Evolutionary conservation across 306 rosid species (phyloP).

Genomic region (Arachis hypogaea): DNA sequence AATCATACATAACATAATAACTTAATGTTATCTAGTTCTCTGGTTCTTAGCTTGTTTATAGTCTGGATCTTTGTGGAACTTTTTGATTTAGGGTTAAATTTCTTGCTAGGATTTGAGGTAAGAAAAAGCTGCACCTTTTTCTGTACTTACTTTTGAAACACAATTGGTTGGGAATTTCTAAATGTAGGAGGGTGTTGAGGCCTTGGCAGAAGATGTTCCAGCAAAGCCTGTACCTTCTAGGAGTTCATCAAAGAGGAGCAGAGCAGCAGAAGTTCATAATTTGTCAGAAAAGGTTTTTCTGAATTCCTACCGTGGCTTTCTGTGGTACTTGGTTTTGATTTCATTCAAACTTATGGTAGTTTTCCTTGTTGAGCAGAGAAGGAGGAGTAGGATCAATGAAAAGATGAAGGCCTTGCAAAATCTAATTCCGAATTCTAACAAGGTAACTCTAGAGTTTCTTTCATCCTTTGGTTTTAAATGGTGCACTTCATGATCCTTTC

Average conservation of each 20-base stretch:
- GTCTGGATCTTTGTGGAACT: constrained; percentile 19
- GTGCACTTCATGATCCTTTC: constrained; percentile 17
- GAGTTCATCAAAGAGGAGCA: constrained; percentile 83
- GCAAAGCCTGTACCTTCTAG: constrained; percentile 48
- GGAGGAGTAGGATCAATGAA: constrained; percentile 97
- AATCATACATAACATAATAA: no score
- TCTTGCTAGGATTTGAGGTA: neutral
- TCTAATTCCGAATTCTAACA: constrained; percentile 92
- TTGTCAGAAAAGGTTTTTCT: constrained; percentile 84
- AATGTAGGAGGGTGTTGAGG: constrained; percentile 77
- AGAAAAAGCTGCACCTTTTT: constrained; percentile 4
- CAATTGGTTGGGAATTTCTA: constrained; percentile 2
- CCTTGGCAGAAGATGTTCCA: constrained; percentile 59
- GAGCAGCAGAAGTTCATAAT: constrained; percentile 99
- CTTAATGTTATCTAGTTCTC: neutral
- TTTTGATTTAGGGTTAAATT: constrained; percentile 24
- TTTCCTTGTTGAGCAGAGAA: constrained; percentile 66
- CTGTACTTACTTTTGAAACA: neutral
- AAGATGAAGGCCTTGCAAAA: constrained; percentile 96
- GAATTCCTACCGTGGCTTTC: neutral
- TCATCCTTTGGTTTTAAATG: constrained; percentile 8
- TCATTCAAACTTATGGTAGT: neutral
- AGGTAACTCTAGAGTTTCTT: constrained; percentile 49
- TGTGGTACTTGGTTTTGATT: constrained; percentile 13
- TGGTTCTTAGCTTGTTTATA: constrained; percentile 12